Base-by-base conservation (phyloP, 176 grass and related monocot species). In the Oryza glaberrima region DNA sequence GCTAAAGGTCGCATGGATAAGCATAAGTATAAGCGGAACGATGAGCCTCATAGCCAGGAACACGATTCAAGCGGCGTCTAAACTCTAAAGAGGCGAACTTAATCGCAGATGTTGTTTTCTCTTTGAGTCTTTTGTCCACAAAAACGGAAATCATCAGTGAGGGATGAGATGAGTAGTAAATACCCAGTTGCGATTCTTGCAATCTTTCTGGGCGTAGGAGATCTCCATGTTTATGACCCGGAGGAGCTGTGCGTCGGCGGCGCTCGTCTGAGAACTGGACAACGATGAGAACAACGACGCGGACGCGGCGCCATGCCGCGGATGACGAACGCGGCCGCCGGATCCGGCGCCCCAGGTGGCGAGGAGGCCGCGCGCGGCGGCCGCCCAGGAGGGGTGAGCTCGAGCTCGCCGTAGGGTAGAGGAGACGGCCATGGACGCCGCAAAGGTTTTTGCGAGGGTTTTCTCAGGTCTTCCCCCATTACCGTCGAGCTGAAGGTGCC, bases 211-310 rank as follows among this genome's bases (percentile, higher is more conserved):
- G 34, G 88, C 88, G 78, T 58, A 45, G 66, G 88, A 90, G 72
- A 86, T 90, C 88, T 90, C 88, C 36, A 72, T 85, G 43, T 65
- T 81, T 85, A 90, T 56, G 72, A 77, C 67, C 78, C 88, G 88
- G 83, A 85, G 65, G 72, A 90, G 88, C 0, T 85, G 88, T 30
- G 88, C 88, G 8, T 76, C 82, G 77, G 32, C 71, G 86, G 80
- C 80, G 82, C 83, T 30, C 22, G 22, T 41, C 72, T 44, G 72
- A 9, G 48, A 30, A 5, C 65, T 6, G 65, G 72, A 70, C 71
- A 54, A 9, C 65, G 83, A 81, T 16, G 83, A 86, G 6, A 90
- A 63, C 20, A 5, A 34, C 9, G 83, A 47, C 28, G 66, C 2
- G 23, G 38, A 28, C 41, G 36, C 71, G 52, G 30, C 52, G 22